Evolutionary conservation across 2,329 filamentous ascomycete species (phyloP).

Genomic region (Colletotrichum truncatum): DNA sequence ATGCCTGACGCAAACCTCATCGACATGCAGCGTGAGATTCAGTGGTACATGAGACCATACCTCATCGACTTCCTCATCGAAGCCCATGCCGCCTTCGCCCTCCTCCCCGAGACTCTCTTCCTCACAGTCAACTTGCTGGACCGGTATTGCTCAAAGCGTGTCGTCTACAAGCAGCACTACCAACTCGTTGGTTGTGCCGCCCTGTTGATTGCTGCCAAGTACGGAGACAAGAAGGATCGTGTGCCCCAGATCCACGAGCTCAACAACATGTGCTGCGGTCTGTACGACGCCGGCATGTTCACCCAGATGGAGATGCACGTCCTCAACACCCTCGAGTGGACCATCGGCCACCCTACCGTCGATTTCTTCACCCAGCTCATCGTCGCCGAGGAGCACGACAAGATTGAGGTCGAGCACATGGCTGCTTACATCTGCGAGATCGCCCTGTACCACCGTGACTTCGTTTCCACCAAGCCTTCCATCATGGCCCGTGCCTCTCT

Average conservation of each 20-base stretch:
- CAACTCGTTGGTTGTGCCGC: slow-evolving; percentile 97
- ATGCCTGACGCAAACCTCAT: slow-evolving; percentile 96
- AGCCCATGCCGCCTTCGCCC: slow-evolving; percentile 92
- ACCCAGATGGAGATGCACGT: slow-evolving; percentile 99
- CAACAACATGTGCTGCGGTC: slow-evolving; percentile 98
- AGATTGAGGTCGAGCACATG: slow-evolving; percentile 93
- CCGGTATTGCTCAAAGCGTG: slow-evolving; percentile 95
- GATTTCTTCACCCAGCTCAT: slow-evolving; percentile 93
- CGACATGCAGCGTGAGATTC: slow-evolving; percentile 98
- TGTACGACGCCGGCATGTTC: slow-evolving; percentile 99
- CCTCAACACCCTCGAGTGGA: slow-evolving; percentile 95
- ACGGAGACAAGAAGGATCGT: slow-evolving; percentile 97
- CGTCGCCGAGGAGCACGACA: slow-evolving; percentile 79
- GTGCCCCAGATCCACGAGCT: slow-evolving; percentile 98
- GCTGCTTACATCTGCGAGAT: slow-evolving; percentile 94
- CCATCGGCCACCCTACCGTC: slow-evolving; percentile 93
- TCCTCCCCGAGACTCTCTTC: slow-evolving; percentile 94
- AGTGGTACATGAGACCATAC: slow-evolving; percentile 99
- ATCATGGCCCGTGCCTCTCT: slow-evolving; percentile 90
- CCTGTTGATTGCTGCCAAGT: slow-evolving; percentile 96
- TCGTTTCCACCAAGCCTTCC: slow-evolving; percentile 91
- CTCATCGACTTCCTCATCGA: slow-evolving; percentile 98
- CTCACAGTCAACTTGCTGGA: slow-evolving; percentile 96
- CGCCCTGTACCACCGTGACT: slow-evolving; percentile 94
- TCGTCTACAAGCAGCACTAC: slow-evolving; percentile 99